These are phyloP conservation scores for Epicoccum nigrum DNA, from an alignment of 2,329 filamentous ascomycete genomes.

Conservation along the genomic window DNA sequence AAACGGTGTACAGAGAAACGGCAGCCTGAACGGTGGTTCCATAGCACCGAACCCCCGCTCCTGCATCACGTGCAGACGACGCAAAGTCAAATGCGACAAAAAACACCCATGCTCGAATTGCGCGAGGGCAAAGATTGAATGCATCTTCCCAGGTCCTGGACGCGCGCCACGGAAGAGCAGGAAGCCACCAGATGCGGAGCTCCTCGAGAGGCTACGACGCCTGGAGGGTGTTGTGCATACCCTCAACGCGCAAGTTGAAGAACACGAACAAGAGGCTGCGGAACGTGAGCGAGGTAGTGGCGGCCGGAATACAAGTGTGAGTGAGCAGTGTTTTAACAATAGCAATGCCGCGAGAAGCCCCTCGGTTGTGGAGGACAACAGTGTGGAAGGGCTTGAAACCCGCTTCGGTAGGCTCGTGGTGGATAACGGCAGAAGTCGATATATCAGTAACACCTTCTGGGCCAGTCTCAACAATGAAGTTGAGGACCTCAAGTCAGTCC, in stretches of 20 bases:
- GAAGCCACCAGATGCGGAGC: constrained; percentile 72
- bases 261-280: constrained; percentile 43
- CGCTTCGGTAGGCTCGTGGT: constrained; percentile 73
- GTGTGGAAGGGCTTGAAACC: constrained; percentile 51
- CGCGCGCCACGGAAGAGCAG: constrained; percentile 72
- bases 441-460: constrained; percentile 80
- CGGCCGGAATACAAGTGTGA: constrained; percentile 19
- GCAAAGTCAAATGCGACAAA: constrained; percentile 81
- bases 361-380: constrained; percentile 38
- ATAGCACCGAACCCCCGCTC: constrained; percentile 36
- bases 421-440: constrained; percentile 72
- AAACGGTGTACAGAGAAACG: constrained; percentile 26
- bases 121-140: constrained; percentile 71
- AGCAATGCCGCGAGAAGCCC: constrained; percentile 6
- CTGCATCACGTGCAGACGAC: constrained; percentile 47
- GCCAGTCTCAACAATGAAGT: constrained; percentile 77
- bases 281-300: constrained; percentile 28
- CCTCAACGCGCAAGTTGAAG: constrained; percentile 54
- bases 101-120: constrained; percentile 78
- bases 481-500: constrained; percentile 66
- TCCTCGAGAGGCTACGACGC: constrained; percentile 73
- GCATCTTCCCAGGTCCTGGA: constrained; percentile 75
- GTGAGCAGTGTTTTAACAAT: constrained; percentile 10
- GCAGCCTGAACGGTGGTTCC: constrained; percentile 24
- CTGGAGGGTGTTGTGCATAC: constrained; percentile 76